Evolutionary conservation across 495 filamentous ascomycete genomes (phyloP).

Genomic region (Penicillium herquei): DNA sequence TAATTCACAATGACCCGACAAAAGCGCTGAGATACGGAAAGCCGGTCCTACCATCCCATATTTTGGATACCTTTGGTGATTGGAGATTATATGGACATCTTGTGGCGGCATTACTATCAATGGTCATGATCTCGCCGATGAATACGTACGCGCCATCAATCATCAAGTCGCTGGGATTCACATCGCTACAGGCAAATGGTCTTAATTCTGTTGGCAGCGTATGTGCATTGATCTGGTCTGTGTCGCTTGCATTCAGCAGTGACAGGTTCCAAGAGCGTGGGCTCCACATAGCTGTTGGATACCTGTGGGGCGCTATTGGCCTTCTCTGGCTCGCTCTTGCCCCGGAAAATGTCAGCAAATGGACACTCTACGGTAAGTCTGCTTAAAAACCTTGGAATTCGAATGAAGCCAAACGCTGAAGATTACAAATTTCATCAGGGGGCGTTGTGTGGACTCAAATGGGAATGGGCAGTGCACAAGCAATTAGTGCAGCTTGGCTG

Average conservation of each 20-base stretch:
- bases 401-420: background rate
- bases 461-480: conserved; percentile 7
- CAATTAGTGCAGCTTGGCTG: conserved; percentile 4
- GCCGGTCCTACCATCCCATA: background rate
- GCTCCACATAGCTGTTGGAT: conserved; percentile 1
- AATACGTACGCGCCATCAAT: conserved; percentile 5
- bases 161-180: conserved; percentile 3
- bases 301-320: conserved; percentile 4
- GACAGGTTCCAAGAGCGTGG: conserved; percentile 3
- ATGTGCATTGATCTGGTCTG: conserved; percentile 7
- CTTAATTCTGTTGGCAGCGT: conserved; percentile 5
- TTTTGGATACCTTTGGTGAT: conserved; percentile 1
- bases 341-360: conserved; percentile 2
- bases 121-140: conserved; percentile 8
- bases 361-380: conserved; percentile 2
- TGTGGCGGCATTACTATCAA: conserved; percentile 2
- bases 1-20: conserved; percentile 1
- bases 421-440: background rate
- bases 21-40: conserved; percentile 5
- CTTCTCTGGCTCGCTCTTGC: conserved; percentile 4
- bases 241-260: conserved; percentile 5
- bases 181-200: conserved; percentile 3
- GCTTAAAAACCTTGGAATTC: background rate
- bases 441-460: conserved; percentile 6
- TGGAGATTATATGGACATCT: conserved; percentile 7